phyloP scores from a whole-genome alignment of 1,284 basidiomycete species.

The Lentinus polychrous region DNA sequence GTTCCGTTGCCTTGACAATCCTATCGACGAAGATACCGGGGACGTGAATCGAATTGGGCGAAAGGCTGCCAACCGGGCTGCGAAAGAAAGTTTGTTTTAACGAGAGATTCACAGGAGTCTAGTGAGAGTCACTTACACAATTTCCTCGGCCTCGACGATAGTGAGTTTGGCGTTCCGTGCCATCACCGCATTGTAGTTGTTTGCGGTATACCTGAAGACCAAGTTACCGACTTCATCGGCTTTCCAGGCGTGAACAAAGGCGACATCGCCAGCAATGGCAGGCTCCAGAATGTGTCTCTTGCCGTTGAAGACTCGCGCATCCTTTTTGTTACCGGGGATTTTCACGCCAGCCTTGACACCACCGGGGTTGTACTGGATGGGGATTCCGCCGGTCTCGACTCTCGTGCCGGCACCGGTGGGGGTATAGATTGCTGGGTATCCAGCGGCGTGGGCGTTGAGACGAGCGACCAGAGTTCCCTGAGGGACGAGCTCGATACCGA shows the following conservation, averaged over 20 bases:
- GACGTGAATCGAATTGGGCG: constrained; percentile 80
- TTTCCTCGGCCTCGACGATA: constrained; percentile 91
- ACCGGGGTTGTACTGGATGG: constrained; percentile 66
- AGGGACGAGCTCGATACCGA: constrained; percentile 82
- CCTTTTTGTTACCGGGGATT: constrained; percentile 72
- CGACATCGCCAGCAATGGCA: constrained; percentile 80
- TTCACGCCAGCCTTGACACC: constrained; percentile 56
- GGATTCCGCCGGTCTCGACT: constrained; percentile 74
- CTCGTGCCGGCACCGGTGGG: constrained; percentile 85
- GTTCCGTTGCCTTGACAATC: constrained; percentile 69
- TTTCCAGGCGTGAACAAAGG: constrained; percentile 91
- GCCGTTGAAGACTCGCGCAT: constrained; percentile 74
- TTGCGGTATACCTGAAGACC: constrained; percentile 83
- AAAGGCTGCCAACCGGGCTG: constrained; percentile 68
- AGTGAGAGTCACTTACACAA: constrained; percentile 41
- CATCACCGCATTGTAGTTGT: constrained; percentile 86
- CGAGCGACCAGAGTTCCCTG: constrained; percentile 90
- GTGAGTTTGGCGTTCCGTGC: constrained; percentile 85
- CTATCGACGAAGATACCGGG: constrained; percentile 86
- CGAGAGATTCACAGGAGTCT: neutral
- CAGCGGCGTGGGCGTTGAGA: constrained; percentile 85
- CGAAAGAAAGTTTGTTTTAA: neutral
- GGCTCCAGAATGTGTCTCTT: constrained; percentile 84
- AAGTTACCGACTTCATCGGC: constrained; percentile 86
- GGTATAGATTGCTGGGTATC: constrained; percentile 93